phyloP scores from a whole-genome alignment of 1,139 yeast genomes.

The Williopsis jadinii region DNA sequence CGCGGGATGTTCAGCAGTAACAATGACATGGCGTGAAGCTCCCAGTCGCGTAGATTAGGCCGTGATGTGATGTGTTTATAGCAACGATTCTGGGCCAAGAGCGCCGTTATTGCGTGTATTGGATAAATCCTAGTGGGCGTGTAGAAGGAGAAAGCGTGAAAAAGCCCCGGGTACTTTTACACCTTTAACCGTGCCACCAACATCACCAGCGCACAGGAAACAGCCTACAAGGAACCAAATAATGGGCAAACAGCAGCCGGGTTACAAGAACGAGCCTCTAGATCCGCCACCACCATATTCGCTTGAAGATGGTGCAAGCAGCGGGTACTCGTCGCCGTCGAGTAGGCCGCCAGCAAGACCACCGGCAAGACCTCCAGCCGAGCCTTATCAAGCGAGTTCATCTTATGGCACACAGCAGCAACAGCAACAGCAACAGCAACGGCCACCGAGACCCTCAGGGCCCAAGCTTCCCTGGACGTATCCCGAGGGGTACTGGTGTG shows the following conservation, averaged over 20 bases:
- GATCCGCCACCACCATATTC: slow-evolving; percentile 7
- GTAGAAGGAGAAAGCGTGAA: too few species aligned
- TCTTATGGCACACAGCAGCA: too few species aligned
- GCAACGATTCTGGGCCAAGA: too few species aligned
- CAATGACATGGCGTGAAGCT: too few species aligned
- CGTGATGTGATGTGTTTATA: too few species aligned
- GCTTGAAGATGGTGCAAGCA: neutral
- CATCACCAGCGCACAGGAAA: neutral
- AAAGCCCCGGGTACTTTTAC: neutral
- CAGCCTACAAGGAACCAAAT: neutral
- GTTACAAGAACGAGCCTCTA: neutral
- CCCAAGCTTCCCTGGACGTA: slow-evolving; percentile 56
- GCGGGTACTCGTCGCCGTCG: too few species aligned
- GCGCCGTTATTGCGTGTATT: too few species aligned
- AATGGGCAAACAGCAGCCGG: neutral
- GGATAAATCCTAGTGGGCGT: too few species aligned
- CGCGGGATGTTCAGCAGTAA: too few species aligned
- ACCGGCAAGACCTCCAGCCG: slow-evolving; percentile 1
- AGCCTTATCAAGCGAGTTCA: too few species aligned
- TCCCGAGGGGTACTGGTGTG: slow-evolving; percentile 56
- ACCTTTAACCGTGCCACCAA: neutral
- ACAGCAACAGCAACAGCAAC: too few species aligned
- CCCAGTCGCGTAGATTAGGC: too few species aligned
- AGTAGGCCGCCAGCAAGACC: neutral
- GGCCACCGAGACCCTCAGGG: neutral